These are phyloP conservation scores for Larix sibirica DNA, from an alignment of 83 land plant genomes.

Conservation along the genomic window DNA sequence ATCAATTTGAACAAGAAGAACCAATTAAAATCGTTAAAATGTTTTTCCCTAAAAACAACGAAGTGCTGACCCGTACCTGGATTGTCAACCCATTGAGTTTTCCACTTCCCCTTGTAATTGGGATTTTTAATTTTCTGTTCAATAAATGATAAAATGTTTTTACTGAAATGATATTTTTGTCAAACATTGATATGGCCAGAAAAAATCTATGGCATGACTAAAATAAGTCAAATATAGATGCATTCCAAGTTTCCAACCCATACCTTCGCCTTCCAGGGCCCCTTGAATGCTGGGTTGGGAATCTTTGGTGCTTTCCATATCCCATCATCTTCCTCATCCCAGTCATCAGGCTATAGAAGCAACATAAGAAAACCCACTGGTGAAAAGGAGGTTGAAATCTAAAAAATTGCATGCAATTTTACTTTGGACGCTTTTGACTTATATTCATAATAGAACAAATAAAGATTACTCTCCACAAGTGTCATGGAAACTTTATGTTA, in stretches of 20 bases:
- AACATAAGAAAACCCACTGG: neutral
- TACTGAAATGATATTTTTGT: slow-evolving; percentile 4
- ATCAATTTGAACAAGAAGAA: neutral
- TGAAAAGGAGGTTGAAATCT: neutral
- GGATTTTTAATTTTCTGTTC: slow-evolving; percentile 93
- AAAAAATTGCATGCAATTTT: neutral
- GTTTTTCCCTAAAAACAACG: neutral
- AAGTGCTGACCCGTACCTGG: slow-evolving; percentile 56
- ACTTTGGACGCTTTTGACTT: neutral
- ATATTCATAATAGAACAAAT: neutral
- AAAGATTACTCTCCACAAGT: neutral
- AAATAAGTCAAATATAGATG: neutral
- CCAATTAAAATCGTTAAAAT: neutral
- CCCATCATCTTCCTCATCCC: slow-evolving; percentile 92
- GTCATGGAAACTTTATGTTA: neutral
- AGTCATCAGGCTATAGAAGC: slow-evolving; percentile 61
- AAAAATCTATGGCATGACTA: neutral
- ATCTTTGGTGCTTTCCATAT: slow-evolving; percentile 72
- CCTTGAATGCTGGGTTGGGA: slow-evolving; percentile 86
- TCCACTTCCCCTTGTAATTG: slow-evolving; percentile 91
- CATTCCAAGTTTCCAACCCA: neutral
- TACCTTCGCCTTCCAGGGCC: slow-evolving; percentile 89
- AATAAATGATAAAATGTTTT: neutral
- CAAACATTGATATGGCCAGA: neutral
- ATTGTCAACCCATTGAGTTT: slow-evolving; percentile 84